Evolutionary conservation across 2,329 filamentous ascomycete species (phyloP), one percentile per base, ranked within the genome.

Genomic region (Fusarium falciforme): DNA sequence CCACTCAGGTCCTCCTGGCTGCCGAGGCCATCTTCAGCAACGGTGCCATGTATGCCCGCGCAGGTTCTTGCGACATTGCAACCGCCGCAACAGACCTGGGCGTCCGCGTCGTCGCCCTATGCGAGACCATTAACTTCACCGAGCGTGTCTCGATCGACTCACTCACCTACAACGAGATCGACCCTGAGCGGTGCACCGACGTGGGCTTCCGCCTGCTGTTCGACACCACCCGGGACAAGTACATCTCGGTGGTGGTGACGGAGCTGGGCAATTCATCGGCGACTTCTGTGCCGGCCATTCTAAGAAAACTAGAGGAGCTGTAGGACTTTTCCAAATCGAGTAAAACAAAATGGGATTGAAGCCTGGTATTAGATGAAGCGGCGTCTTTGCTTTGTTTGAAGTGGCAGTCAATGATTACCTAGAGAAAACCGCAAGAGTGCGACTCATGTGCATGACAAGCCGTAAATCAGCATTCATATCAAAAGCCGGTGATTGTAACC

Each of bases 11-110:
- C 61, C 87, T 99, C 4, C 94, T 98, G 2, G 95, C 95, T 14
- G 95, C 95, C 6, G 95, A 98, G 81, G 94, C 94, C 42, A 96
- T 99, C 91, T 96, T 98, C 85, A 95, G 94, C 76, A 98, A 98
- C 82, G 96, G 96, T 9, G 90, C 94, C 36, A 89, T 99, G 77
- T 97, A 97, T 83, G 96, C 93, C 6, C 91, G 95, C 22, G 91
- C 94, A 11, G 96, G 96, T 70, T 98, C 95, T 5, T 94, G 94
- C 27, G 90, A 96, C 68, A 89, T 98, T 11, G 95, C 96, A 20
- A 93, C 96, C 86, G 91, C 93, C 47, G 96, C 95, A 7, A 90
- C 92, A 61, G 90, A 93, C 66, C 87, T 91, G 22, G 92, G 93
- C 67, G 90, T 95, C 40, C 93, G 94, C 1, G 94, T 98, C 67